These are phyloP conservation scores for Phellinidium pouzarii DNA, from an alignment of 1,284 basidiomycete genomes.

Conservation along the genomic window DNA sequence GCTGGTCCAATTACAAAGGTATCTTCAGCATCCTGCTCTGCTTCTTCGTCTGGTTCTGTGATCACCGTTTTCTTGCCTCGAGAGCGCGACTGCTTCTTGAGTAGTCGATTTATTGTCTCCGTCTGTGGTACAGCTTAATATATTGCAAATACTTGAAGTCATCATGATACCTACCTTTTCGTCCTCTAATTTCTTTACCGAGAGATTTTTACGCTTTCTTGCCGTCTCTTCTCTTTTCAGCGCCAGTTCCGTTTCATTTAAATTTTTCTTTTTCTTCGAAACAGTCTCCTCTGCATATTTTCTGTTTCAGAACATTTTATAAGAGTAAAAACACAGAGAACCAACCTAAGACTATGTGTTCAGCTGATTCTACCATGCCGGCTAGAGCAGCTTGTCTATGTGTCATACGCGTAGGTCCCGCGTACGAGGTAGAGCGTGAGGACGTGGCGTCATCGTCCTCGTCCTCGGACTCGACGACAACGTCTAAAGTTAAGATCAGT, in stretches of 20 bases:
- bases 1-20: conserved; percentile 22
- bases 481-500: conserved; percentile 30
- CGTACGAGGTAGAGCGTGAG: conserved; percentile 28
- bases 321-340: conserved; percentile 19
- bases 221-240: conserved; percentile 82
- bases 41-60: conserved; percentile 28
- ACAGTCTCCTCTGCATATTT: conserved; percentile 35
- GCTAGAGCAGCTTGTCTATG: conserved; percentile 68
- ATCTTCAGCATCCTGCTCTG: conserved; percentile 28
- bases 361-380: conserved; percentile 52
- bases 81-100: conserved; percentile 79
- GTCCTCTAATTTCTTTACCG: conserved; percentile 87
- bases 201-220: conserved; percentile 76
- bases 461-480: conserved; percentile 50
- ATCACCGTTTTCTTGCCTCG: conserved; percentile 55
- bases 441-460: conserved; percentile 33
- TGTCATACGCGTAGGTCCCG: conserved; percentile 42
- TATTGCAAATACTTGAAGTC: conserved; percentile 1
- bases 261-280: conserved; percentile 64
- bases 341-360: conserved; percentile 55
- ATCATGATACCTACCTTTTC: conserved; percentile 62
- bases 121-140: conserved; percentile 35
- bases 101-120: conserved; percentile 85
- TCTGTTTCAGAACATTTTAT: conserved; percentile 7
- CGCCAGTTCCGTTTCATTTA: conserved; percentile 79